Conservation (phyloP, 192 early-diverging fungal species). For the Phlyctochytrium planicorne region DNA sequence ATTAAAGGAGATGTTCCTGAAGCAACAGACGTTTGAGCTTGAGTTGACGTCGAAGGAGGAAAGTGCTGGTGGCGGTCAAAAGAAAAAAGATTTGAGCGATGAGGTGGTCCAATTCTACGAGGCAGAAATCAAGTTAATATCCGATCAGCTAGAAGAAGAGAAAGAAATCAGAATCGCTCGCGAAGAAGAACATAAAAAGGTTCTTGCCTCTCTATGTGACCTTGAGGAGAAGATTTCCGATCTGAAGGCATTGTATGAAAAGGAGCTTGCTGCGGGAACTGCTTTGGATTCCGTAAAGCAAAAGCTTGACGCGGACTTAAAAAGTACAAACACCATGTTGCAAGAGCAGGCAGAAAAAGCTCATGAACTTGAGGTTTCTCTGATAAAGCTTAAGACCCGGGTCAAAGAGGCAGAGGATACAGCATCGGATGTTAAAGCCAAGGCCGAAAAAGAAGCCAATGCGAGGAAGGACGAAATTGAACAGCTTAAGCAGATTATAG, state of each 20-base stretch:
- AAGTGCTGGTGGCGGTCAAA: not conserved
- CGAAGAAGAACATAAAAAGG: not conserved
- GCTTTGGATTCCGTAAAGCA: too few species aligned
- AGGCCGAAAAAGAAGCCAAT: not conserved
- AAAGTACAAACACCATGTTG: too few species aligned
- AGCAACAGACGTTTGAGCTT: not conserved
- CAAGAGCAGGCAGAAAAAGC: not conserved
- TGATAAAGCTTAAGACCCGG: not conserved
- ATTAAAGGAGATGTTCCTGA: constrained; percentile 4
- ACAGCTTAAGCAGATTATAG: too few species aligned
- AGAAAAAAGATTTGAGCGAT: not conserved
- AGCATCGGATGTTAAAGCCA: not conserved
- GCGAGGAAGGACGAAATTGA: constrained; percentile 2
- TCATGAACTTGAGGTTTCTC: not conserved
- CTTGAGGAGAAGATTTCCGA: not conserved
- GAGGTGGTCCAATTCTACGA: constrained; percentile 3
- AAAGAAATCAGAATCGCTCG: not conserved
- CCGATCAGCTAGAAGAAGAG: not conserved
- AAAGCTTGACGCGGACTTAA: too few species aligned
- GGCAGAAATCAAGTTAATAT: not conserved
- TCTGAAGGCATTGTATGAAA: constrained; percentile 2
- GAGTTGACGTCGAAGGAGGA: not conserved
- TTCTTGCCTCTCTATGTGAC: not conserved
- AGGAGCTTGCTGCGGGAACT: not conserved
- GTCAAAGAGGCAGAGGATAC: not conserved